Conservation (phyloP, 139 green algal species). For the Coelastrella sp. region DNA sequence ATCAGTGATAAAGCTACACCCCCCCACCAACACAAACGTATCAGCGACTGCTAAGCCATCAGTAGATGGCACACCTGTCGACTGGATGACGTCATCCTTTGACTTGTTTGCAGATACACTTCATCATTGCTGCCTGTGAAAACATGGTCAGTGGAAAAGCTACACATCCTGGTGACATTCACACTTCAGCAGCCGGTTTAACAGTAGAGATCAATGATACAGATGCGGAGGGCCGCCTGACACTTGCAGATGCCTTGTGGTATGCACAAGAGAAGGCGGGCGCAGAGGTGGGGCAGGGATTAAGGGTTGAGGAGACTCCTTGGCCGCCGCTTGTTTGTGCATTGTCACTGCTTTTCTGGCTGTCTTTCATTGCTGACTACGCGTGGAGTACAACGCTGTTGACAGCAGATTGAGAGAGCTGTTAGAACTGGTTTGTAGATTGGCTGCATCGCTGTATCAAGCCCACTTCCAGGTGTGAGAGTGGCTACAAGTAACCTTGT, state of each 20-base stretch:
- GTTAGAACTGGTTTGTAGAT: neutral
- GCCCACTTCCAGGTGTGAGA: too few relatives aligned
- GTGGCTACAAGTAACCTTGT: too few relatives aligned
- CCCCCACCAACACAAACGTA: conserved; percentile 94
- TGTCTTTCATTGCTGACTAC: neutral
- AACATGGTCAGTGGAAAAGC: conserved; percentile 95
- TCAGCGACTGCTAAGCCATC: conserved; percentile 55
- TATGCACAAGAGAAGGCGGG: conserved; percentile 83
- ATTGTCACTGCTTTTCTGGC: neutral
- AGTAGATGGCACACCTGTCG: neutral
- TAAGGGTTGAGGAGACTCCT: too few relatives aligned
- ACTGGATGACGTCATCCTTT: too few relatives aligned
- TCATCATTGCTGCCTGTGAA: conserved; percentile 96
- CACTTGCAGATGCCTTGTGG: conserved; percentile 94
- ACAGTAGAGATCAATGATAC: conserved; percentile 80
- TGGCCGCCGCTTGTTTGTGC: neutral
- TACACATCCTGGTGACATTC: conserved; percentile 93
- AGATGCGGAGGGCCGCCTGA: conserved; percentile 95
- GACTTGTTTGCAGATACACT: conserved; percentile 78
- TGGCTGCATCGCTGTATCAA: too few relatives aligned
- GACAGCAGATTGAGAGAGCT: too few relatives aligned
- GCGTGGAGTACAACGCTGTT: too few relatives aligned
- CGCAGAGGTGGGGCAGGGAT: conserved; percentile 34
- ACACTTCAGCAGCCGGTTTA: conserved; percentile 88
- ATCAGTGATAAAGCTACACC: conserved; percentile 84